Conservation (phyloP, 495 filamentous ascomycete species). For the Evernia prunastri region DNA sequence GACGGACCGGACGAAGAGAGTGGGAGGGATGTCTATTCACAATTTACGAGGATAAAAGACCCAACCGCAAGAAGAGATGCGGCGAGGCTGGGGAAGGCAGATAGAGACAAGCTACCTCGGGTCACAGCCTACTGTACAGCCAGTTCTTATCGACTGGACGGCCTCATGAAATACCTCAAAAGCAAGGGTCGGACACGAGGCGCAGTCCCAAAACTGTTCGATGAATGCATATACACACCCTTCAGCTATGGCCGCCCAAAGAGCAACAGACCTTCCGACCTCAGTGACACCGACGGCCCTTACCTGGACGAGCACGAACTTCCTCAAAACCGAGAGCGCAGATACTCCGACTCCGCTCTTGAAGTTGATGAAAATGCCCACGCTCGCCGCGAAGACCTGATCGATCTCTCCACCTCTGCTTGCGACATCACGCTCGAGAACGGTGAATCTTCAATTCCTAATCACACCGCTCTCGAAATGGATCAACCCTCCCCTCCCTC, state of each 20-base stretch:
- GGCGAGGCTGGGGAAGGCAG: conserved; percentile 85
- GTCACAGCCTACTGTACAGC: conserved; percentile 97
- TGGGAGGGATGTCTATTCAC: conserved; percentile 91
- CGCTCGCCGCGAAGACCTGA: conserved; percentile 46
- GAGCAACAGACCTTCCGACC: conserved; percentile 30
- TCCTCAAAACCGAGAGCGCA: conserved; percentile 47
- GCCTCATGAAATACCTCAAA: conserved; percentile 82
- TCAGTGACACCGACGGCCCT: conserved; percentile 25
- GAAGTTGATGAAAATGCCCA: conserved; percentile 50
- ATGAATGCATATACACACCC: conserved; percentile 94
- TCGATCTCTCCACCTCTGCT: conserved; percentile 42
- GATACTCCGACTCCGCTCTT: conserved; percentile 58
- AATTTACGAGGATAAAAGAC: conserved; percentile 93
- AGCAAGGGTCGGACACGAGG: conserved; percentile 65
- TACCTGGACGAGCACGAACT: conserved; percentile 16
- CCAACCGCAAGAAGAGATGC: conserved; percentile 89
- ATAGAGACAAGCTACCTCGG: conserved; percentile 75
- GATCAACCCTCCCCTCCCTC: conserved; percentile 22
- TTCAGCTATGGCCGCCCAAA: conserved; percentile 59
- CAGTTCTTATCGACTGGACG: conserved; percentile 80
- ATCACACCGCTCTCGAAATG: conserved; percentile 44
- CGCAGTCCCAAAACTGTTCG: conserved; percentile 80
- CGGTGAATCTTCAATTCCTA: conserved; percentile 24
- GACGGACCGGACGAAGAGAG: conserved; percentile 77
- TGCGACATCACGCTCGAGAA: conserved; percentile 31